Base-by-base conservation (phyloP, 2,329 filamentous ascomycete genomes). In the Bipolaris zeicola region DNA sequence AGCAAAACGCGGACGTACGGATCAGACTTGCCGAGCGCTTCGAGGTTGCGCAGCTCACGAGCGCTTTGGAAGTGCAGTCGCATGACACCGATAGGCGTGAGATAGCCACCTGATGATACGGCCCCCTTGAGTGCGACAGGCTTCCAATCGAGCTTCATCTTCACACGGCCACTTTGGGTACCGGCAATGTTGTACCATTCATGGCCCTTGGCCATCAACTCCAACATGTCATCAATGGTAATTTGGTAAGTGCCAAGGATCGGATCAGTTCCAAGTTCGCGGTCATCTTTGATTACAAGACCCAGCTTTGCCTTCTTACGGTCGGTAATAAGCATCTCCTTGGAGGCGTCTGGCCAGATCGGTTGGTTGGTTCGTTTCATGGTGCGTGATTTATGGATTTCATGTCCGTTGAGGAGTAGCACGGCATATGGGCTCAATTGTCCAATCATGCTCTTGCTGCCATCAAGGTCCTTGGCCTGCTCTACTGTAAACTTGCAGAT, bases 301-400 rank as follows among this genome's bases (percentile, higher is more conserved):
- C 94, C 96, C 50, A 99, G 83, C 73, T 92, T 95, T 54, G 95
- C 93, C 72, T 87, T 88, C 80, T 92, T 96, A 61, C 91, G 89
- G 73, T 99, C 93, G 0, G 93, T 97, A 72, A 99, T 94, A 59
- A 99, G 86, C 66, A 99, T 87, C 72, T 99, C 95, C 78, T 96
- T 96, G 65, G 88, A 90, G 6, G 91, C 91, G 72, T 98, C 89
- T 51, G 94, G 89, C 89, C 93, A 99, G 68, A 99, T 93, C 6
- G 95, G 95, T 68, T 96, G 95, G 79, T 99, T 99, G 58, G 92
- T 98, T 59, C 94, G 89, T 84, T 98, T 99, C 68, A 97, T 84
- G 77, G 93, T 96, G 78, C 92, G 91, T 50, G 93, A 96, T 54
- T 87, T 84, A 68, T 96, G 92, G 4, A 98, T 85, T 73, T 96